Evolutionary conservation across 1,284 basidiomycete species (phyloP).

Genomic region (Rhodotorula sp.): DNA sequence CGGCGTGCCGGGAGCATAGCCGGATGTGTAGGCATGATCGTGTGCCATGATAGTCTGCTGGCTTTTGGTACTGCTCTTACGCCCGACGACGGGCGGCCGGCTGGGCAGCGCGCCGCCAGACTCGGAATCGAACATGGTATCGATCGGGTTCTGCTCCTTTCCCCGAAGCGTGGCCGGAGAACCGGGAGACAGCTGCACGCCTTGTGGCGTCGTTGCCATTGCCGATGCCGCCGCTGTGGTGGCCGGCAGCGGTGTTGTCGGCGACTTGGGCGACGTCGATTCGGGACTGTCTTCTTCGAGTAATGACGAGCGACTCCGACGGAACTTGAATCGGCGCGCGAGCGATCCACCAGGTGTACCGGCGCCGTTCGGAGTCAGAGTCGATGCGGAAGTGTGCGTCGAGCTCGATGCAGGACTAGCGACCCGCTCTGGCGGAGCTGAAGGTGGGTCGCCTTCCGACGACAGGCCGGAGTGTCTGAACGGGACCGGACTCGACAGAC

Average conservation of each 20-base stretch:
- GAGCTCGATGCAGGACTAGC: no score
- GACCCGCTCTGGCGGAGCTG: no score
- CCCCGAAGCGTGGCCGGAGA: conserved; percentile 35
- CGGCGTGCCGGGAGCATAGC: conserved; percentile 1
- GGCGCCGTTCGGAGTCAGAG: neutral
- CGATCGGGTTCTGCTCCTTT: conserved; percentile 37
- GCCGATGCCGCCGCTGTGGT: neutral
- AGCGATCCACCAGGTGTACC: neutral
- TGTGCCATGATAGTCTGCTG: conserved; percentile 29
- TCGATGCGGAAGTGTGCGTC: neutral
- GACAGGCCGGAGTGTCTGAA: neutral
- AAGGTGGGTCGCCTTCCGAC: neutral
- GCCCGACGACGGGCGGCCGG: neutral
- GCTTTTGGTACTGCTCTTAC: conserved; percentile 32
- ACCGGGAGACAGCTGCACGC: conserved; percentile 13
- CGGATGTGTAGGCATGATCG: conserved; percentile 14
- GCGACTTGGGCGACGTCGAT: conserved; percentile 17
- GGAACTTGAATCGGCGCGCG: conserved; percentile 21
- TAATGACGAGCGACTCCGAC: neutral
- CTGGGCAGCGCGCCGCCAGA: neutral
- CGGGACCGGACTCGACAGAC: conserved; percentile 27
- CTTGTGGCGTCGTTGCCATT: neutral
- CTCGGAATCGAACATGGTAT: neutral
- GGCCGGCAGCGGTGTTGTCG: conserved; percentile 8
- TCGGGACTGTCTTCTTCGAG: conserved; percentile 8